phyloP scores from a whole-genome alignment of 1,284 basidiomycete species.

The Ganoderma meredithae region DNA sequence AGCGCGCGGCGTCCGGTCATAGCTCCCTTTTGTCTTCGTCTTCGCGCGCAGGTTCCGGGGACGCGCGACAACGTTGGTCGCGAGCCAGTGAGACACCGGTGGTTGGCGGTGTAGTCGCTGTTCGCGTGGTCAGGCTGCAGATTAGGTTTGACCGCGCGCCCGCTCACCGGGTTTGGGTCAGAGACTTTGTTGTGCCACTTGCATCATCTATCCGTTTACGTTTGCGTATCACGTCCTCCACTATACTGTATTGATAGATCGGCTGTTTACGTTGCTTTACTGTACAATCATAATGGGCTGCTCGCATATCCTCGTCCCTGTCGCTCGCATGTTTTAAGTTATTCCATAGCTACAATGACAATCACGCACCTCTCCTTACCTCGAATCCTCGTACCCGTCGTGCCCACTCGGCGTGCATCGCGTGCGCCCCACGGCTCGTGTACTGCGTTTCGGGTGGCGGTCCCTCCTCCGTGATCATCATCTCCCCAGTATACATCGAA shows the following conservation, averaged over 20 bases:
- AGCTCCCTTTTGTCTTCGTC: background rate
- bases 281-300: conserved; percentile 4
- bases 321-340: background rate
- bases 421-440: background rate
- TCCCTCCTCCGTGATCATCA: background rate
- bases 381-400: background rate
- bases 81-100: background rate
- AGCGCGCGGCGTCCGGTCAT: conserved; percentile 9
- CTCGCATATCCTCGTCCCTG: background rate
- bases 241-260: conserved; percentile 9
- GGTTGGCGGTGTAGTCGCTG: background rate
- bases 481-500: background rate
- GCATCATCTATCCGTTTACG: conserved; percentile 5
- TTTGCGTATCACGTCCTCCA: background rate
- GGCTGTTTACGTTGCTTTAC: background rate
- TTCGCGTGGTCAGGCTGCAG: background rate
- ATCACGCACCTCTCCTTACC: conserved; percentile 1
- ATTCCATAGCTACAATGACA: background rate
- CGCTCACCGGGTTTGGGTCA: background rate
- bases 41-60: background rate
- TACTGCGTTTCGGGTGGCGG: conserved; percentile 1
- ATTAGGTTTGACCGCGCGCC: conserved; percentile 2
- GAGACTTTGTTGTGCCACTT: background rate
- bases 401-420: background rate
- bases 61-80: background rate